Evolutionary conservation across 345 rosid genomes (phyloP), one percentile per base, ranked within the genome.

Genomic region (Xanthoceras sorbifolium): DNA sequence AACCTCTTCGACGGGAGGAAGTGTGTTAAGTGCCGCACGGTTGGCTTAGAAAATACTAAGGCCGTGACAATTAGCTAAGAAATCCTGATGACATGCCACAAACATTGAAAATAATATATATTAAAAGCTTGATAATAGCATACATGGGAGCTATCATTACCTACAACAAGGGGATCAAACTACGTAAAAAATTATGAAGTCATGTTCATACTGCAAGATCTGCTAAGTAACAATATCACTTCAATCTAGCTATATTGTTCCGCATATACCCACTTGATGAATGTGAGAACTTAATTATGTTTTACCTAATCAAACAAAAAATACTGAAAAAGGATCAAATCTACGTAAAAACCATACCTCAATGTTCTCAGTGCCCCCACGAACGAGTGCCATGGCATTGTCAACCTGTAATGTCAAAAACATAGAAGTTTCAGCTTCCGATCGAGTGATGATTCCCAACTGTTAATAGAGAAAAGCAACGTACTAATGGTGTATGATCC

Each of bases 391-490:
- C 28, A 82, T 34, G 59, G 78, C 64, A 80, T 64, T 59, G 55
- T 76, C 78, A 77, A 80, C 42, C 82, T 85, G 79, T 61, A 29
- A 38, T 29, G n/a, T 28, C 34, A 66, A 82, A 25, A 69, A n/a
- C 7, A 25, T 10, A 32, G 8, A 54, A 63, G 29, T 40, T 36
- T 50, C 18, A 40, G 54, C 22, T 38, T n/a, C 46, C 6, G 48
- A 68, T 11, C 0, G n/a, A 18, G 8, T 7, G 17, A 46, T 34
- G 63, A 38, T n/a, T n/a, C n/a, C n/a, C n/a, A n/a, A n/a, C n/a
- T n/a, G n/a, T n/a, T n/a, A n/a, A n/a, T n/a, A n/a, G n/a, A n/a
- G n/a, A n/a, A n/a, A n/a, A n/a, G n/a, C n/a, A n/a, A n/a, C n/a
- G n/a, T n/a, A n/a, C n/a, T 3, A 36, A 31, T 20, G 38, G 46